Evolutionary conservation across 257 asterid species (phyloP).

Genomic region (Scutellaria baicalensis): DNA sequence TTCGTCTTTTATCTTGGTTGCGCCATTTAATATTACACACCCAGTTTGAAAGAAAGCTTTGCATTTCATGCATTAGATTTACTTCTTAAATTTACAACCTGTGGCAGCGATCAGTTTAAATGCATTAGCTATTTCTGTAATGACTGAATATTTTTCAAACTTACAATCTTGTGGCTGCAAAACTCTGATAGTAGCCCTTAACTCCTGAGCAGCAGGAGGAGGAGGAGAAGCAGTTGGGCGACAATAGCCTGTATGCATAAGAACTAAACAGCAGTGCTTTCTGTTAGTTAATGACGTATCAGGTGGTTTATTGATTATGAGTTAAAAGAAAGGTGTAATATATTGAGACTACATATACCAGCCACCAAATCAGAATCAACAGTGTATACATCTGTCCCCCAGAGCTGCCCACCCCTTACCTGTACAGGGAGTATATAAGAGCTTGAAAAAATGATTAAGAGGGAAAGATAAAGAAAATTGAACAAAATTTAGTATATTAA

Average conservation of each 20-base stretch:
- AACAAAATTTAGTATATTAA: neutral
- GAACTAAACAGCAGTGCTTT: constrained; percentile 51
- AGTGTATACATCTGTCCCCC: constrained; percentile 98
- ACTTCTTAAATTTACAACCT: neutral
- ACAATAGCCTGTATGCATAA: constrained; percentile 95
- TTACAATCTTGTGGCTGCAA: constrained; percentile 91
- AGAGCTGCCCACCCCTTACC: constrained; percentile 96
- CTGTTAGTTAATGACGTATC: constrained; percentile 24
- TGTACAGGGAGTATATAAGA: constrained; percentile 31
- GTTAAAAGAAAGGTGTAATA: neutral
- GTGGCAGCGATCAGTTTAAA: neutral
- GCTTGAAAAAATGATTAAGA: constrained; percentile 13
- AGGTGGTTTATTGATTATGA: neutral
- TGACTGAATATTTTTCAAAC: constrained; percentile 22
- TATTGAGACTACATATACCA: constrained; percentile 39
- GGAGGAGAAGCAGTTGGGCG: constrained; percentile 95
- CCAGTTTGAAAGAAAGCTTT: neutral
- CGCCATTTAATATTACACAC: neutral
- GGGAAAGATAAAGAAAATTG: constrained; percentile 1
- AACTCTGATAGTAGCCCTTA: constrained; percentile 82
- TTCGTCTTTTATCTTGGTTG: neutral
- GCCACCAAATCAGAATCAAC: constrained; percentile 99
- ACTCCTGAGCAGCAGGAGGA: constrained; percentile 77
- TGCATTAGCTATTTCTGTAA: constrained; percentile 1
- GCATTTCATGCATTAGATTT: neutral